Conservation (phyloP, 2,329 filamentous ascomycete species). For the Setomelanomma holmii region DNA sequence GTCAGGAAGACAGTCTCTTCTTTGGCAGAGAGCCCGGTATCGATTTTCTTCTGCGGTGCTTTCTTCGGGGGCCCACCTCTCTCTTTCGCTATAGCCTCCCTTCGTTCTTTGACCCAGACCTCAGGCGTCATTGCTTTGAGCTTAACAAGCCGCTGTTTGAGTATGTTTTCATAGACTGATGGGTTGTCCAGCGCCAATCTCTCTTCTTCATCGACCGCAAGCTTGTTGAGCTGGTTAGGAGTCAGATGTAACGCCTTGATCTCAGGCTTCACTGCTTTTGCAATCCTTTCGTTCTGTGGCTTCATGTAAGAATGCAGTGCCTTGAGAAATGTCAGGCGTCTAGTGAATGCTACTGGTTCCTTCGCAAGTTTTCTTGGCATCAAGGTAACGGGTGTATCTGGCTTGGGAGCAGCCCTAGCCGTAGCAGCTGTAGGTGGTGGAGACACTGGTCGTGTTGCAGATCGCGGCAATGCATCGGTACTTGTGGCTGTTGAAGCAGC, state of each 20-base stretch:
- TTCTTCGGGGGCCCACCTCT: conserved; percentile 44
- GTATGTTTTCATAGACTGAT: conserved; percentile 79
- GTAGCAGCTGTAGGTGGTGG: conserved; percentile 34
- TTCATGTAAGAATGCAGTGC: conserved; percentile 70
- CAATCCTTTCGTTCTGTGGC: conserved; percentile 71
- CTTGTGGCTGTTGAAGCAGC: background rate
- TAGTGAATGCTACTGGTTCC: conserved; percentile 50
- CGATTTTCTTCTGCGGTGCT: conserved; percentile 60
- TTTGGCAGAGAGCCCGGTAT: conserved; percentile 71
- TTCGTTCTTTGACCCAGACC: conserved; percentile 73
- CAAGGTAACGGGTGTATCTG: conserved; percentile 59
- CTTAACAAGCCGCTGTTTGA: conserved; percentile 79
- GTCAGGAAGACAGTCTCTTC: conserved; percentile 64
- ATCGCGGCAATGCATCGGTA: conserved; percentile 19
- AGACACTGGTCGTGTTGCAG: conserved; percentile 39
- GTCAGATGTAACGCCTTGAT: conserved; percentile 65
- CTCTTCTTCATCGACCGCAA: conserved; percentile 80
- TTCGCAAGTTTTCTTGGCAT: conserved; percentile 71
- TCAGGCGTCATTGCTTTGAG: conserved; percentile 76
- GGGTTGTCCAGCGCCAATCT: conserved; percentile 70
- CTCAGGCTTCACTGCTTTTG: conserved; percentile 58
- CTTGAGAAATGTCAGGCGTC: conserved; percentile 56
- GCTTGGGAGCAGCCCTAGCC: conserved; percentile 17
- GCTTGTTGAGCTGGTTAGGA: conserved; percentile 71
- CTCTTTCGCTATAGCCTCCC: conserved; percentile 36